phyloP scores from a whole-genome alignment of 2,329 filamentous ascomycete genomes.

The Teratosphaeria destructans region DNA sequence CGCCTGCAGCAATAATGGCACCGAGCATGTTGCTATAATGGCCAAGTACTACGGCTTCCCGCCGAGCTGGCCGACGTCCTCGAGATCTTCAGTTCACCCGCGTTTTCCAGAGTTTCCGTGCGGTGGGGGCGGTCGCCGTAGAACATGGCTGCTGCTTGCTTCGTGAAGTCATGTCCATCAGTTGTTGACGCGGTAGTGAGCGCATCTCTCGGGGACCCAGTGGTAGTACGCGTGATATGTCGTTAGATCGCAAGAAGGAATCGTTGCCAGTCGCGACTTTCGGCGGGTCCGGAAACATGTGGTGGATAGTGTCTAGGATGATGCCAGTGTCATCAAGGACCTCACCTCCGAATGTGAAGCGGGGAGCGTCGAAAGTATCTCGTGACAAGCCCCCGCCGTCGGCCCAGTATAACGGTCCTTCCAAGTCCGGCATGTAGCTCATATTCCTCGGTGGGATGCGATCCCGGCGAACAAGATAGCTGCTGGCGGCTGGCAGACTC shows the following conservation, averaged over 20 bases:
- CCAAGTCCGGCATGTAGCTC: neutral
- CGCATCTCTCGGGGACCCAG: neutral
- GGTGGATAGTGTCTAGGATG: conserved; percentile 3
- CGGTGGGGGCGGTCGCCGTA: conserved; percentile 5
- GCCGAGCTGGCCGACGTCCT: neutral
- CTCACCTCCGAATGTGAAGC: conserved; percentile 1
- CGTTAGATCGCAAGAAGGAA: conserved; percentile 1
- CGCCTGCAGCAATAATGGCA: conserved; percentile 5
- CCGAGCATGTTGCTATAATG: conserved; percentile 4
- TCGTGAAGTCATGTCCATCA: neutral
- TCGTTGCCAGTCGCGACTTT: conserved; percentile 2
- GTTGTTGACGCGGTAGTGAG: neutral
- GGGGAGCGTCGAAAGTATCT: neutral
- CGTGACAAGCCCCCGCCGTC: conserved; percentile 2
- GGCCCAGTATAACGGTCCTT: conserved; percentile 4
- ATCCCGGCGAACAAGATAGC: conserved; percentile 6
- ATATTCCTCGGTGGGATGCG: conserved; percentile 1
- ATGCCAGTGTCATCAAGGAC: conserved; percentile 2
- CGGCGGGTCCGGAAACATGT: conserved; percentile 3
- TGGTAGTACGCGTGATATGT: neutral
- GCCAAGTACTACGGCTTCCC: neutral
- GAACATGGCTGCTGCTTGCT: conserved; percentile 5
- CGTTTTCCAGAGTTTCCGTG: conserved; percentile 3
- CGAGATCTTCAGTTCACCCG: neutral
- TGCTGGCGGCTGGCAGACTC: conserved; percentile 1